These are phyloP conservation scores for Sporothrix pallida DNA, from an alignment of 2,329 filamentous ascomycete species.

Conservation along the genomic window DNA sequence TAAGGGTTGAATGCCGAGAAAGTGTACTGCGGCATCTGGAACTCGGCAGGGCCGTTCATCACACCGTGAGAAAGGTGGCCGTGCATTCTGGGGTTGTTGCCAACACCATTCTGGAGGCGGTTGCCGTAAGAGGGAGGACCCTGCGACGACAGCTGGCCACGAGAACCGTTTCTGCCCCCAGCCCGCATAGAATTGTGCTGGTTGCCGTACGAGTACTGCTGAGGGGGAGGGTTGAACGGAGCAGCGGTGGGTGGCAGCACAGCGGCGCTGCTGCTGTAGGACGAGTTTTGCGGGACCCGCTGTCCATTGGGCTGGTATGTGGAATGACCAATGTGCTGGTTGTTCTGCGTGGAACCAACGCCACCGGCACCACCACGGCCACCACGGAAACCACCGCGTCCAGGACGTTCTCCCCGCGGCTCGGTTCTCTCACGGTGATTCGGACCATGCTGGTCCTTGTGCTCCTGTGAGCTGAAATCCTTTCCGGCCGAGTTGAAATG, in stretches of 20 bases:
- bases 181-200: slow-evolving; percentile 26
- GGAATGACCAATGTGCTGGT: slow-evolving; percentile 44
- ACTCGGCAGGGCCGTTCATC: slow-evolving; percentile 35
- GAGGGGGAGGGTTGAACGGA: slow-evolving; percentile 54
- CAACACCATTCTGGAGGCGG: slow-evolving; percentile 37
- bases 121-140: neutral
- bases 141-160: slow-evolving; percentile 34
- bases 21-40: slow-evolving; percentile 32
- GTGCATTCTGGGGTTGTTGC: slow-evolving; percentile 40
- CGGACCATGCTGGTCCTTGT: slow-evolving; percentile 41
- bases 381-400: slow-evolving; percentile 54
- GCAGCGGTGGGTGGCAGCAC: slow-evolving; percentile 39
- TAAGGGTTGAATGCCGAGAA: slow-evolving; percentile 18
- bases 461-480: slow-evolving; percentile 37
- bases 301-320: slow-evolving; percentile 47
- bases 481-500: slow-evolving; percentile 32
- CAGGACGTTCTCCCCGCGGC: slow-evolving; percentile 46
- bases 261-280: slow-evolving; percentile 42
- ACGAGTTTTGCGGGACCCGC: slow-evolving; percentile 41
- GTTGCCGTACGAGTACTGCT: slow-evolving; percentile 49
- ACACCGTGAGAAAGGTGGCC: slow-evolving; percentile 35
- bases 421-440: slow-evolving; percentile 47
- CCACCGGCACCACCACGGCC: slow-evolving; percentile 47
- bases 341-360: slow-evolving; percentile 40
- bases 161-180: slow-evolving; percentile 16